Percentiles rank a stretch among this genome's conserved stretches.
Conservation (phyloP, 371 early-diverging fungal genomes). For the Mortierella polycephala region DNA sequence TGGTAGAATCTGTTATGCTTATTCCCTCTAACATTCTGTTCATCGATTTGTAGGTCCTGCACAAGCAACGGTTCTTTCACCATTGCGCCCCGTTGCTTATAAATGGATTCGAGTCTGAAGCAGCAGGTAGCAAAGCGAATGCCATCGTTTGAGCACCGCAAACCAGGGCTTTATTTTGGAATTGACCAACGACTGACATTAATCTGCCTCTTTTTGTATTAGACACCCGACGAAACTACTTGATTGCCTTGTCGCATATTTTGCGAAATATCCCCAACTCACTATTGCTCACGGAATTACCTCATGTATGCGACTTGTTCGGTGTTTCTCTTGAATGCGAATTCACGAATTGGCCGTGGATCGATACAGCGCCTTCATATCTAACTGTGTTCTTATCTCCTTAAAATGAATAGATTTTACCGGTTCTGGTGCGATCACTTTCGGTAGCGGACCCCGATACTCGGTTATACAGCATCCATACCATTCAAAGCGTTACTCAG, state of each 20-base stretch:
- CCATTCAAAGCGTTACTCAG: neutral
- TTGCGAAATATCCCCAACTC: neutral
- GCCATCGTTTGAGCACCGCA: neutral
- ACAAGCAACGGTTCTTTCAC: conserved; percentile 1
- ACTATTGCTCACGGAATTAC: neutral
- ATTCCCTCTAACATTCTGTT: neutral
- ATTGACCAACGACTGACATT: no score
- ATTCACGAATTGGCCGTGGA: neutral
- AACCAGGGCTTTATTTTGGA: neutral
- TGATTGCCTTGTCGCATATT: neutral
- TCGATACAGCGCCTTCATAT: neutral
- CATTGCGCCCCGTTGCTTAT: neutral
- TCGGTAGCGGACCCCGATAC: neutral
- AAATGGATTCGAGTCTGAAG: neutral
- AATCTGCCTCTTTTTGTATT: neutral
- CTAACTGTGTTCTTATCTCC: neutral
- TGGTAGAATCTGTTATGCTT: neutral
- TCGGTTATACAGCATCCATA: no score
- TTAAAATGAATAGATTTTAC: neutral
- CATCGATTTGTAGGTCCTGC: neutral
- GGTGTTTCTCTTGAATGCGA: neutral
- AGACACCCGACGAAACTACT: neutral
- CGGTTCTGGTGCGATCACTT: neutral
- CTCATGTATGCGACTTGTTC: neutral
- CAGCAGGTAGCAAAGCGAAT: neutral